Evolutionary conservation across 1,284 basidiomycete species (phyloP), one percentile per base, ranked within the genome.

Genomic region (Veloboletus limbatus): DNA sequence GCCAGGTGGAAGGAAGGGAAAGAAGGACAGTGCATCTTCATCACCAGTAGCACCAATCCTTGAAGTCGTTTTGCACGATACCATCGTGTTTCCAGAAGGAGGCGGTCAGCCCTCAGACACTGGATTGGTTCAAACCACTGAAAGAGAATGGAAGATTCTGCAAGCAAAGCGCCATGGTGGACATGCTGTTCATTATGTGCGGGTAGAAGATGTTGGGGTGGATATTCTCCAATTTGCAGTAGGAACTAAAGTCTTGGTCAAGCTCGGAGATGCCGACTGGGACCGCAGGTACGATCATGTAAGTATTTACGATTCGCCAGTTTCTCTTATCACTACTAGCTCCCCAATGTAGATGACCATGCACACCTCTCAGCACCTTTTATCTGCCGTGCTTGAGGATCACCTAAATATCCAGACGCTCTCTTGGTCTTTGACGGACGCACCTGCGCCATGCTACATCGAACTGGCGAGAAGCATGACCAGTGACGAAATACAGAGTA

Each of bases 81-180:
- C 89, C 2, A 75, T 91, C n/a, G 76, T 92, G 35, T 94, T 94
- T 59, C 92, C 92, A 0, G 92, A 94, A 68, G 89, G 90, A 11
- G 92, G 92, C 13, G 90, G 89, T 3, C 92, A 95, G 57, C 88
- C 89, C 0, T 83, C 82, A 6, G 92, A 94, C 59, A 82, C 81
- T 18, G 92, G 91, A 0, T 45, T 72, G 8, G 69, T 94, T 17
- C 74, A 58, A 7, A 72, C 66, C 11, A 57, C 60, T 0, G 66
- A 72, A 11, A 65, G 60, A 6, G 53, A 66, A 6, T 87, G 83
- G 76, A 69, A 78, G 13, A 81, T 93, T n/a, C 67, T 83, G 10
- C 81, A 88, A 54, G 81, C 81, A 31, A 78, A 86, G 53, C 71
- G 92, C 40, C 74, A 79, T 37, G 87, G 87, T 8, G 81, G 88